phyloP scores from a whole-genome alignment of 768 basidiomycete genomes.

The Neoboletus magnificus region DNA sequence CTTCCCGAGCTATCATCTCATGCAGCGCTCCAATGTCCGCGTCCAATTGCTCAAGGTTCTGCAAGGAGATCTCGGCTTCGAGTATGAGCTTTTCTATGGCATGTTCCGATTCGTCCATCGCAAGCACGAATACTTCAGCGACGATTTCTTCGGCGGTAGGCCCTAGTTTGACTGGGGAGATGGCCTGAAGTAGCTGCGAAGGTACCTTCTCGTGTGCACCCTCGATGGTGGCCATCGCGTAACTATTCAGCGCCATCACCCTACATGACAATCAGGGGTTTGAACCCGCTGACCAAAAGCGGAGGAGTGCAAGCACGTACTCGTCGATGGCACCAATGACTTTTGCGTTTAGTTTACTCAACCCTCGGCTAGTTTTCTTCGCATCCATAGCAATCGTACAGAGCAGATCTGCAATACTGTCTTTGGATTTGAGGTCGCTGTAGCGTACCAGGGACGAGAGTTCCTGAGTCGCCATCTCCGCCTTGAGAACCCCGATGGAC shows the following conservation, averaged over 20 bases:
- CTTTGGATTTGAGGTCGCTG: constrained; percentile 60
- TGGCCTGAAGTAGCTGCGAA: constrained; percentile 30
- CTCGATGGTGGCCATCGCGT: constrained; percentile 59
- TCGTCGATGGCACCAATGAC: constrained; percentile 73
- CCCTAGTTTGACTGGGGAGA: constrained; percentile 39
- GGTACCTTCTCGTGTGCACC: constrained; percentile 28
- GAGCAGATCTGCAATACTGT: constrained; percentile 52
- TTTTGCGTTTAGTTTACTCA: constrained; percentile 62
- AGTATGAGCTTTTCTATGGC: constrained; percentile 55
- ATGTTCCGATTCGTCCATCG: constrained; percentile 56
- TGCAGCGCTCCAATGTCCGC: constrained; percentile 54
- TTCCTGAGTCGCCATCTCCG: constrained; percentile 74
- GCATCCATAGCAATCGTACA: constrained; percentile 58
- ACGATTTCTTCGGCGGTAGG: constrained; percentile 45
- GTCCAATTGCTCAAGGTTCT: constrained; percentile 60
- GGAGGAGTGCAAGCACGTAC: constrained; percentile 41
- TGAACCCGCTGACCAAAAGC: not conserved
- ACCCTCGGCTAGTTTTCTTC: constrained; percentile 52
- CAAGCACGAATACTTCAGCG: constrained; percentile 51
- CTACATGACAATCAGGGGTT: constrained; percentile 33
- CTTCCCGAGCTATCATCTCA: constrained; percentile 59
- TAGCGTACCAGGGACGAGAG: constrained; percentile 57
- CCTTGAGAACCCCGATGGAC: constrained; percentile 67
- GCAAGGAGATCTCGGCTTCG: constrained; percentile 60
- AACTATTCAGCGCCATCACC: constrained; percentile 71